Evolutionary conservation across 257 asterid genomes (phyloP).

Genomic region (Vinca minor): DNA sequence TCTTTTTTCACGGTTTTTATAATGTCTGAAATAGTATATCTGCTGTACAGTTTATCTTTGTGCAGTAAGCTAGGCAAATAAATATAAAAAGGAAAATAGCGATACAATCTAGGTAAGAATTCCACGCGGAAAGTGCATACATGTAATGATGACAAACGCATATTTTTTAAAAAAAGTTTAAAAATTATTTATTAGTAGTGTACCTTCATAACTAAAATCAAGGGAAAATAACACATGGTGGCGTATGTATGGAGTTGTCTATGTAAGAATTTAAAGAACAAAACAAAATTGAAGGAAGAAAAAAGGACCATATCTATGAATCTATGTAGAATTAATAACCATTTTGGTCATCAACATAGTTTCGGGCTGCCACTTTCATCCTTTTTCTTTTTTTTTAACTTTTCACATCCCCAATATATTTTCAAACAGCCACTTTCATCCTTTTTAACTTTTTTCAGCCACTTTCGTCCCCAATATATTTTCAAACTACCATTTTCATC

Average conservation of each 20-base stretch:
- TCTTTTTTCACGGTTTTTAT: not conserved
- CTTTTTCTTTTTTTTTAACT: too few species aligned
- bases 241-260: not conserved
- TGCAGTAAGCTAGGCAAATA: not conserved
- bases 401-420: too few species aligned
- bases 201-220: not conserved
- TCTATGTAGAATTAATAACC: too few species aligned
- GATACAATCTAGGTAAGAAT: not conserved
- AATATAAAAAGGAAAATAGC: not conserved
- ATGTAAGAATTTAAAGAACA: not conserved
- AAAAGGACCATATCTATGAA: too few species aligned
- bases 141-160: not conserved
- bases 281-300: slow-evolving; percentile 1
- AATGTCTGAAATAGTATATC: not conserved
- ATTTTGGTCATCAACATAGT: too few species aligned
- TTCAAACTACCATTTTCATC: too few species aligned
- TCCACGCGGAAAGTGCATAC: not conserved
- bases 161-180: not conserved
- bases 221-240: not conserved
- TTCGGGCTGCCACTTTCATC: too few species aligned
- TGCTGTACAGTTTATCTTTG: not conserved
- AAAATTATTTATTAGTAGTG: not conserved
- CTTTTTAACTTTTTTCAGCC: too few species aligned
- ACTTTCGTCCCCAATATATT: too few species aligned
- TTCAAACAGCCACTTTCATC: too few species aligned